phyloP scores from a whole-genome alignment of 176 grass and related monocot species.

The Rhynchospora breviuscula region DNA sequence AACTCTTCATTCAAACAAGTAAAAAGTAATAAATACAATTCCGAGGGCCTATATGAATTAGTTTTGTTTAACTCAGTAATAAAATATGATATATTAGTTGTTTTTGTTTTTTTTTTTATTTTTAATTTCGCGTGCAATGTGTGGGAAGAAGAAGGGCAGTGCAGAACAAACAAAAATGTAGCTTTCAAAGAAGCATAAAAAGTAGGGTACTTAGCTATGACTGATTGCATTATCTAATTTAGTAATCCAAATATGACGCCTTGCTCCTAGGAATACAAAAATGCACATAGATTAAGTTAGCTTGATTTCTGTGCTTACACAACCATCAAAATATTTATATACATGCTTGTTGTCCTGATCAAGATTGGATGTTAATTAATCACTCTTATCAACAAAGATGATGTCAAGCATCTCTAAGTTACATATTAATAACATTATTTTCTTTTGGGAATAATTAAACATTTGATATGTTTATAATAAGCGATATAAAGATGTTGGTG shows the following conservation, averaged over 20 bases:
- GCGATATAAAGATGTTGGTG: not conserved
- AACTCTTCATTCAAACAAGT: no score
- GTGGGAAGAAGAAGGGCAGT: not conserved
- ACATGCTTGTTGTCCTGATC: not conserved
- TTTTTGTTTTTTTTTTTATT: not conserved
- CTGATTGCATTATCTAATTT: not conserved
- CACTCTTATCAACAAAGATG: not conserved
- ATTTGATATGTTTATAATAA: not conserved
- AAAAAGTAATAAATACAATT: not conserved
- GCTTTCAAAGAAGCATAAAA: conserved; percentile 11
- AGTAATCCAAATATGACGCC: not conserved
- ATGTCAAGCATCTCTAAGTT: not conserved
- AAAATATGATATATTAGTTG: not conserved
- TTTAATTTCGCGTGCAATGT: not conserved
- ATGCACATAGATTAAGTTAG: not conserved
- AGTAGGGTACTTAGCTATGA: not conserved
- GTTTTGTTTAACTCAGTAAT: not conserved
- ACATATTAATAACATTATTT: not conserved
- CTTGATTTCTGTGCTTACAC: conserved; percentile 4
- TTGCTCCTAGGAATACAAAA: conserved; percentile 2
- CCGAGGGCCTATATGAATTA: not conserved
- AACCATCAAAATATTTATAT: not conserved
- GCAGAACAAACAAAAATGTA: not conserved
- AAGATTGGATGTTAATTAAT: not conserved
- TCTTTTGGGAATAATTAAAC: not conserved